Percentiles rank a stretch among this genome's conserved stretches.
Conservation (phyloP, 2,329 filamentous ascomycete species). For the Onygena corvina region DNA sequence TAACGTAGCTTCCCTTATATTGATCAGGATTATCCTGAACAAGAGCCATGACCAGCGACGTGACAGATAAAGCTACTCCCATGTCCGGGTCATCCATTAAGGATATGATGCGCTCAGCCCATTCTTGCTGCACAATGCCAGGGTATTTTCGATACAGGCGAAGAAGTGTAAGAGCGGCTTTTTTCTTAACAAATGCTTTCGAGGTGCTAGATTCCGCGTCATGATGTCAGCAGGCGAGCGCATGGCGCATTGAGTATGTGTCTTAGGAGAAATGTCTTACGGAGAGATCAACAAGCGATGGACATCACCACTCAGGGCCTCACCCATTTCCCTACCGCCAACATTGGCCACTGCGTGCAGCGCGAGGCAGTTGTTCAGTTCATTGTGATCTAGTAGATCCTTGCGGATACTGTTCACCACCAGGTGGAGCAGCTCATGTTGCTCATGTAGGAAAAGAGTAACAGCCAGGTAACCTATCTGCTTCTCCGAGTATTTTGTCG, state of each 20-base stretch:
- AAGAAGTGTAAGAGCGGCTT: conserved; percentile 84
- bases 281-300: conserved; percentile 89
- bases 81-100: conserved; percentile 94
- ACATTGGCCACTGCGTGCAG: conserved; percentile 97
- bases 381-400: conserved; percentile 85
- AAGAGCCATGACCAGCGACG: conserved; percentile 85
- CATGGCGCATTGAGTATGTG: background rate
- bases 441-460: conserved; percentile 91
- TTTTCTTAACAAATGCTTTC: conserved; percentile 98
- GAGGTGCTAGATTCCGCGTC: conserved; percentile 57
- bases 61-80: conserved; percentile 88
- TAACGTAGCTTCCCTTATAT: conserved; percentile 88
- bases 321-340: conserved; percentile 91
- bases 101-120: conserved; percentile 96
- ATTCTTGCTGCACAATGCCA: conserved; percentile 86
- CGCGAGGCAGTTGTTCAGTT: conserved; percentile 92
- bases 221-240: background rate
- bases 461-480: conserved; percentile 98
- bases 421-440: conserved; percentile 88
- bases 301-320: conserved; percentile 81
- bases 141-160: conserved; percentile 90
- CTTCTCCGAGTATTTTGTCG: conserved; percentile 96
- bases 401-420: conserved; percentile 98
- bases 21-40: conserved; percentile 89
- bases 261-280: conserved; percentile 41